Evolutionary conservation across 768 basidiomycete species (phyloP).

Genomic region (Gymnopilus junonius): DNA sequence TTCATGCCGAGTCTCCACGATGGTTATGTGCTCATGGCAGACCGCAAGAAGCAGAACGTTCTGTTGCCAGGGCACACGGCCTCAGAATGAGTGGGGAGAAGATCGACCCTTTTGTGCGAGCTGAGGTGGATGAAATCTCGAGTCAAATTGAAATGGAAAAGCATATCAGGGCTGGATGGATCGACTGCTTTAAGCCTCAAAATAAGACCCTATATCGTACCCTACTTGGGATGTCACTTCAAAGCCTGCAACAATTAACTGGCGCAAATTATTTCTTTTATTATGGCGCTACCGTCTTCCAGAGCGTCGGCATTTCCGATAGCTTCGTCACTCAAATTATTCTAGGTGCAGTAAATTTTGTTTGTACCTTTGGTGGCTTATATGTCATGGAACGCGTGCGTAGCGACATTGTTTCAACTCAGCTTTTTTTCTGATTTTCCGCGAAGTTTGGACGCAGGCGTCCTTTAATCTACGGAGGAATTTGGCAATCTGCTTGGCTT

Average conservation of each 20-base stretch:
- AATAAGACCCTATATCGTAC: constrained; percentile 71
- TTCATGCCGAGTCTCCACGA: constrained; percentile 71
- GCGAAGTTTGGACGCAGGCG: constrained; percentile 62
- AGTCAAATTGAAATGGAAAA: constrained; percentile 54
- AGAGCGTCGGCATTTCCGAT: constrained; percentile 67
- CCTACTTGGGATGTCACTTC: constrained; percentile 64
- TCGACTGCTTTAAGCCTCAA: constrained; percentile 63
- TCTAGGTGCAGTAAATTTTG: constrained; percentile 73
- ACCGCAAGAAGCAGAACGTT: constrained; percentile 49
- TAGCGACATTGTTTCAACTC: constrained; percentile 6
- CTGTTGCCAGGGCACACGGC: constrained; percentile 55
- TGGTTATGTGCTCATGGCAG: constrained; percentile 60
- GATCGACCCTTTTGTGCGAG: constrained; percentile 44
- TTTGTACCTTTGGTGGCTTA: constrained; percentile 72
- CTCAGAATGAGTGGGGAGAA: constrained; percentile 43
- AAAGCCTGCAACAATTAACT: constrained; percentile 74
- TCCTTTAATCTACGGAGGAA: constrained; percentile 69
- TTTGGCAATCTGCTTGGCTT: constrained; percentile 74
- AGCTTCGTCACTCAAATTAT: constrained; percentile 78
- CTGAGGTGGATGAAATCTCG: constrained; percentile 60
- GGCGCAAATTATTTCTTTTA: constrained; percentile 77
- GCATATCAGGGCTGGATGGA: constrained; percentile 55
- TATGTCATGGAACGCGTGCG: constrained; percentile 70
- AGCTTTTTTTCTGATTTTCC: not conserved
- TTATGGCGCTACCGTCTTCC: constrained; percentile 68